Conservation (phyloP, 345 rosid species). For the Xanthoceras sorbifolium region DNA sequence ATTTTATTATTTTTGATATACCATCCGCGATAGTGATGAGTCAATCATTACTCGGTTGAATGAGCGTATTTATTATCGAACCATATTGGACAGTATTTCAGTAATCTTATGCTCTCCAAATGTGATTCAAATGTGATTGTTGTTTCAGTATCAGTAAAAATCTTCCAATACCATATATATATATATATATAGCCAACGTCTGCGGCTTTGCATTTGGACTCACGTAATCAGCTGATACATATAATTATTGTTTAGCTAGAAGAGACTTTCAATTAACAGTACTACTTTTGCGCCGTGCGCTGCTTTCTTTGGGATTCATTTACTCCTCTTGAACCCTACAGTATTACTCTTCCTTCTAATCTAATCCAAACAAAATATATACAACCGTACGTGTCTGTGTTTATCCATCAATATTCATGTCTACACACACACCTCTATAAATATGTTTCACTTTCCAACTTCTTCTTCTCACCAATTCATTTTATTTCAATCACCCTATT, state of each 20-base stretch:
- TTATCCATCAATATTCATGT: not conserved
- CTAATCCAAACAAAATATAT: not conserved
- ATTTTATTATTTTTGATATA: too few species aligned
- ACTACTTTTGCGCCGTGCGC: not conserved
- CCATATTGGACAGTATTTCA: too few species aligned
- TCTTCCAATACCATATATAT: too few species aligned
- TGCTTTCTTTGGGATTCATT: constrained; percentile 12
- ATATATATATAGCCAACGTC: too few species aligned
- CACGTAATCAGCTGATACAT: not conserved
- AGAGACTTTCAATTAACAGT: too few species aligned
- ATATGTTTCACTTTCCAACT: not conserved
- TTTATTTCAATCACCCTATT: not conserved
- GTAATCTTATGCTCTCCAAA: too few species aligned
- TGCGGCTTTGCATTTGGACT: not conserved
- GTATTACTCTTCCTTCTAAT: not conserved
- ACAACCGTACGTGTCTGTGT: not conserved
- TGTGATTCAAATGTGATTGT: too few species aligned
- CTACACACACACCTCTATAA: not conserved
- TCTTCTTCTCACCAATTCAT: not conserved
- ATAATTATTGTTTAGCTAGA: too few species aligned
- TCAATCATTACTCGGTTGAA: too few species aligned
- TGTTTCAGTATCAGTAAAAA: too few species aligned
- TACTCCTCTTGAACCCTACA: not conserved
- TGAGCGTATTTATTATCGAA: too few species aligned
- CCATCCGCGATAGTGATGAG: too few species aligned